Evolutionary conservation across 192 early-diverging fungal species (phyloP), one percentile per base, ranked within the genome.

Genomic region (Haplosporangium gracile): DNA sequence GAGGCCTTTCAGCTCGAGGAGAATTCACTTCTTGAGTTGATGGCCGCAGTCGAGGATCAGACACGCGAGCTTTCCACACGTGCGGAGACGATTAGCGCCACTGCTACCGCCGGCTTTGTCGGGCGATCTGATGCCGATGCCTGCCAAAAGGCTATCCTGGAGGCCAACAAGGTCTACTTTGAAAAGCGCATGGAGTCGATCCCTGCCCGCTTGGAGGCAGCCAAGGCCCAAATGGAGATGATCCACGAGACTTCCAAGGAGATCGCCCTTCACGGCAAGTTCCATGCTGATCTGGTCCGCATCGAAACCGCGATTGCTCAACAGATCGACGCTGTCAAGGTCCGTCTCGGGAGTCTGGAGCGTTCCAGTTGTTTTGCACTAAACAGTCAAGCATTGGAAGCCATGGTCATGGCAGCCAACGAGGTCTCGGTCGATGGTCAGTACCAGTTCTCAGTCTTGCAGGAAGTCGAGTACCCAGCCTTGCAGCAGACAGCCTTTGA

Each of bases 191-290:
- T 86, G 63, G 75, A 65, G 20, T 29, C 43, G 45, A 70, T 77
- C 24, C 84, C 79, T 6, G 39, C 32, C 5, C 84, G 78, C n/a
- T 68, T 86, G 36, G 74, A 86, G 38, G 43, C 75, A 11, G 75
- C 84, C 72, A 80, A 68, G 65, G 42, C 53, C 29, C 75, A 77
- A 24, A 86, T 86, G 75, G 63, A 51, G 15, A 55, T 78, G 10
- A 86, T 86, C 20, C 84, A 81, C 36, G 84, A 81, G 72, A 81
- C 84, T 20, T 73, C 84, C 45, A 80, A 86, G 34, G 84, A 86
- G 79, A 86, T 86, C 70, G 84, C 84, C 1, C 70, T 86, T 26
- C 84, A 86, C 60, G 84, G 71, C 75, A 86, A 86, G 79, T 86
- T 86, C 79, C 84, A 78, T 40, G 84, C 84, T 0, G 84, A 86